phyloP scores from a whole-genome alignment of 768 basidiomycete species.

The Termitomyces sp. region DNA sequence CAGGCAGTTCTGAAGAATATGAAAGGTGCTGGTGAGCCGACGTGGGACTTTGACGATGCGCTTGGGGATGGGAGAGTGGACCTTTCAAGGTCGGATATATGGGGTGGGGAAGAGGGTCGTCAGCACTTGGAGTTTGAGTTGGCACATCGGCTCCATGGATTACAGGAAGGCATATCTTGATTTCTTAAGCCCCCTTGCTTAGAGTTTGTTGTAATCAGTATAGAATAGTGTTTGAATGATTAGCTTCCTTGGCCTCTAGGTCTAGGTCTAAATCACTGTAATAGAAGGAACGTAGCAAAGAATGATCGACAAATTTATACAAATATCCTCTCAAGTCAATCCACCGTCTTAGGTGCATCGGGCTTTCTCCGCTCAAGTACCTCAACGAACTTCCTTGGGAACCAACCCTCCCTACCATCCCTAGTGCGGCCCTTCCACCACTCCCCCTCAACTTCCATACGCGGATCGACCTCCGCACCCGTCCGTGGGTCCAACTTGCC shows the following conservation, averaged over 20 bases:
- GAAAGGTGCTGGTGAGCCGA: not conserved
- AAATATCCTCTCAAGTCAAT: conserved; percentile 3
- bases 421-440: no score
- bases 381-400: conserved; percentile 88
- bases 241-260: no score
- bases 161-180: not conserved
- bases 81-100: not conserved
- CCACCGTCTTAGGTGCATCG: conserved; percentile 26
- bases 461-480: no score
- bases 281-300: no score
- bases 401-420: conserved; percentile 95
- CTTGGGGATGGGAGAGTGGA: not conserved
- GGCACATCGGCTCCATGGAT: not conserved
- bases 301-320: not conserved
- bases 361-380: no score
- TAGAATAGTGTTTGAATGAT: no score
- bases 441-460: no score
- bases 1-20: not conserved
- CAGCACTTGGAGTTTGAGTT: not conserved
- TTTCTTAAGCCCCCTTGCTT: no score
- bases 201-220: no score
- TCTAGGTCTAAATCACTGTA: no score
- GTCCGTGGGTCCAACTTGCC: no score
- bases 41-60: not conserved
- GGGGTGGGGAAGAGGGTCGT: not conserved